A percentile compares a stretch with the other conserved stretches of the same genome.
These are phyloP conservation scores for Bothriochloa decipiens DNA, from an alignment of 176 grass and related monocot genomes.

Conservation along the genomic window DNA sequence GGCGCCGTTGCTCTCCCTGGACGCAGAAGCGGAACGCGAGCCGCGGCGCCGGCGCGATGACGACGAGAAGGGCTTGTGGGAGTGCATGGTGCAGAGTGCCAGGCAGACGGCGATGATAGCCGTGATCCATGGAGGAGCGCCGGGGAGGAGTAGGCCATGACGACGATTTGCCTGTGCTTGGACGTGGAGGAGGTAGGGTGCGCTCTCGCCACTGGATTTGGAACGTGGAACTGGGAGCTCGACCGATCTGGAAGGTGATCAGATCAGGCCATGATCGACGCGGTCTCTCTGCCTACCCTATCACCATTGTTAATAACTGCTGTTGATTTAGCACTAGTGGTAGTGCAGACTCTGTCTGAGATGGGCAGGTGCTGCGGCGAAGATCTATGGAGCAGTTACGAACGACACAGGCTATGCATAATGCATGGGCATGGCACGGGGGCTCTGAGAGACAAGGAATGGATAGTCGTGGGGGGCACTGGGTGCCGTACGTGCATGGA, in stretches of 20 bases:
- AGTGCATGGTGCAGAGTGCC: conserved; percentile 52
- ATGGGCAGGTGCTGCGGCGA: background rate
- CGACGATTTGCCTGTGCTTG: background rate
- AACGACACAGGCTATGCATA: background rate
- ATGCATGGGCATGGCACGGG: background rate
- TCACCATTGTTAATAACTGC: background rate
- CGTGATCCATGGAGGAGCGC: conserved; percentile 34
- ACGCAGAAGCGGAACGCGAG: background rate
- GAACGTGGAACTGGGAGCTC: background rate
- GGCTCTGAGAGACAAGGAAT: background rate
- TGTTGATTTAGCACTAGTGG: background rate
- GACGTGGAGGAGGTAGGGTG: background rate
- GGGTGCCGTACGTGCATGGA: too few species aligned
- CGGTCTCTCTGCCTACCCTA: background rate
- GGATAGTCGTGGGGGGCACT: too few species aligned
- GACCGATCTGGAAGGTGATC: background rate
- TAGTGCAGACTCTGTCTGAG: background rate
- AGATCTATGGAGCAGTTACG: background rate
- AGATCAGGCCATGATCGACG: too few species aligned
- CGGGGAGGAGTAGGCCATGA: background rate
- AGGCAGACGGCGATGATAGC: conserved; percentile 47
- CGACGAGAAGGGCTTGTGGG: conserved; percentile 19
- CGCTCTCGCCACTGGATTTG: conserved; percentile 30
- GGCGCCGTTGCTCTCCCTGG: background rate
- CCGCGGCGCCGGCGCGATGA: conserved; percentile 20